Conservation (phyloP, 164 flowering plant genomes). For the Warburgia ugandensis region DNA sequence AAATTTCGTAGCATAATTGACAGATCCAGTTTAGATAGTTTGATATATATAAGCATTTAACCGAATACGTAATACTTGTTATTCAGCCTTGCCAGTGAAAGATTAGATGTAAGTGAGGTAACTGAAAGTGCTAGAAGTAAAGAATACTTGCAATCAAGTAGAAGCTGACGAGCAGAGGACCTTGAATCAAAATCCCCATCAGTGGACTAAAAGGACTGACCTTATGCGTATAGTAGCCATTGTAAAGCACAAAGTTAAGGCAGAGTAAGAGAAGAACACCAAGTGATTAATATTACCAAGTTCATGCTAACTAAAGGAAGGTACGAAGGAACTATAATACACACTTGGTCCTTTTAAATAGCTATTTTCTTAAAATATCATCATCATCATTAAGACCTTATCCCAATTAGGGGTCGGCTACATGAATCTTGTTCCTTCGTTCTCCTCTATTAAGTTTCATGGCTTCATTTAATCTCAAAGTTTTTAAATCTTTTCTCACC, state of each 20-base stretch:
- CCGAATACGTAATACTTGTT: too few species aligned
- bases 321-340: not conserved
- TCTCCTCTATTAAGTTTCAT: too few species aligned
- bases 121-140: not conserved
- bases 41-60: too few species aligned
- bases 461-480: too few species aligned
- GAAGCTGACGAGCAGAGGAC: conserved; percentile 77
- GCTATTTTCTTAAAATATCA: too few species aligned
- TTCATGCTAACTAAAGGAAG: not conserved
- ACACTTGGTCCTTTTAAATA: too few species aligned
- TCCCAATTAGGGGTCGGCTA: too few species aligned
- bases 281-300: not conserved
- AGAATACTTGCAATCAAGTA: conserved; percentile 68
- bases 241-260: not conserved
- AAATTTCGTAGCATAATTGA: too few species aligned
- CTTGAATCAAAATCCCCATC: conserved; percentile 75
- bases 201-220: conserved; percentile 72
- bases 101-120: not conserved
- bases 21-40: too few species aligned
- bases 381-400: too few species aligned
- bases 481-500: too few species aligned
- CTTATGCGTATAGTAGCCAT: conserved; percentile 48
- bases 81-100: not conserved
- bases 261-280: not conserved
- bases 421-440: too few species aligned